Evolutionary conservation across 1,284 basidiomycete species (phyloP).

Genomic region (Apiotrichum siamense): DNA sequence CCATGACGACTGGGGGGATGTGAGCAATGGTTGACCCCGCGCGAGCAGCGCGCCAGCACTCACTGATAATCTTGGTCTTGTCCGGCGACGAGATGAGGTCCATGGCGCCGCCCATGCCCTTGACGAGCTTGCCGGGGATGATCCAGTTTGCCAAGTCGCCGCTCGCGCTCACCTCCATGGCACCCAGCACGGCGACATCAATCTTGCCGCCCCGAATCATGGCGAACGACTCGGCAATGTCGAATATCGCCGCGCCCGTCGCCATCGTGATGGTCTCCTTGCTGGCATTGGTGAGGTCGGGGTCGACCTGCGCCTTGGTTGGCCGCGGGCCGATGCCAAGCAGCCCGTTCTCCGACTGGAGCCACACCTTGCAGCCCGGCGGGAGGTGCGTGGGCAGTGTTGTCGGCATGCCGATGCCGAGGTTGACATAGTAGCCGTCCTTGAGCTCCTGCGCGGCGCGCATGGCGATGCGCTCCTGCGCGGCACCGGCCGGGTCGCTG

Average conservation of each 20-base stretch:
- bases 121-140: conserved; percentile 84
- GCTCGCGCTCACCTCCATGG: conserved; percentile 78
- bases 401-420: conserved; percentile 79
- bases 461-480: conserved; percentile 65
- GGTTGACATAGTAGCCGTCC: conserved; percentile 72
- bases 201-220: conserved; percentile 94
- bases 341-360: conserved; percentile 89
- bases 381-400: conserved; percentile 73
- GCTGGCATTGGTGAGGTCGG: conserved; percentile 84
- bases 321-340: conserved; percentile 90
- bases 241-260: conserved; percentile 83
- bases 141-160: conserved; percentile 96
- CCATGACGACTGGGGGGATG: conserved; percentile 39
- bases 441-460: conserved; percentile 75
- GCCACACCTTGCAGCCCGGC: conserved; percentile 68
- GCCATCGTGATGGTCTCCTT: conserved; percentile 86
- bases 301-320: conserved; percentile 69
- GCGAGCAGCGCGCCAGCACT: conserved; percentile 68
- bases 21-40: conserved; percentile 52
- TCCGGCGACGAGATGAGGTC: conserved; percentile 37
- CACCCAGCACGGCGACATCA: conserved; percentile 74
- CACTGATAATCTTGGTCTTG: conserved; percentile 63
- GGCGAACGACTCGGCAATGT: conserved; percentile 83
- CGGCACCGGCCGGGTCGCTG: conserved; percentile 51
- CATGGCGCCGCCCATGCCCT: conserved; percentile 91